Base-by-base conservation (phyloP, 441 rosid genomes). In the Breynia disticha region DNA sequence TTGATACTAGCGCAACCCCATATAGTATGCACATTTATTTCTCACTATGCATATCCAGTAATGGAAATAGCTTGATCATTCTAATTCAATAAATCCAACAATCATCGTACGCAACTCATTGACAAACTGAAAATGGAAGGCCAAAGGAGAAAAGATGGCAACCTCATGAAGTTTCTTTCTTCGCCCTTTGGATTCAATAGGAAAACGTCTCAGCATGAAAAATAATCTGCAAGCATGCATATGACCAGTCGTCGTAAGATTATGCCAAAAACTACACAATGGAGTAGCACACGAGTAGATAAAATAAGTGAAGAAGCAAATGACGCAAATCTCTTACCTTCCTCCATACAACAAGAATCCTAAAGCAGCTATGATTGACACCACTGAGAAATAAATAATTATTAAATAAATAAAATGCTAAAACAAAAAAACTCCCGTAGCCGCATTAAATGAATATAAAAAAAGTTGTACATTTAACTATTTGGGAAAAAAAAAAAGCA, bases 141-240 rank as follows among this genome's bases (percentile, higher is more conserved):
- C 1, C 22, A 44, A 41, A 11, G 41, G 19, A 54, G 16, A 19
- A 46, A 57, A 50, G 15, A 42, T 49, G 6, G 63, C 55, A 73
- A 93, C 98, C 98, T 93, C 98, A 18, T 80, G 85, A 56, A 93
- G 97, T 67, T 93, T 93, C 82, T 86, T 93, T 73, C 95, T 79
- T 81, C 98, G 83, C 63, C 98, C 96, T 76, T 84, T 88, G 49
- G 98, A 93, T 72, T 88, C 98, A 38, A 88, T 82, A 13, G 98
- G 97, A 70, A 88, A 88, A 39, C 95, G 86, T 72, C 86, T 84
- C 65, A 88, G 80, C 98, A 91, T 88, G 75, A 82, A 73, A 72
- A 84, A 88, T 62, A 93, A 81, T 63, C 97, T 91, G 73, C 46
- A 71, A 55, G 46, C 46, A 67, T 19, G 21, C 15, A 19, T 12